Percentiles rank a stretch among this genome's conserved stretches.
phyloP scores from a whole-genome alignment of 352 stramenopile genomes.

The Phytopythium kandeliae region DNA sequence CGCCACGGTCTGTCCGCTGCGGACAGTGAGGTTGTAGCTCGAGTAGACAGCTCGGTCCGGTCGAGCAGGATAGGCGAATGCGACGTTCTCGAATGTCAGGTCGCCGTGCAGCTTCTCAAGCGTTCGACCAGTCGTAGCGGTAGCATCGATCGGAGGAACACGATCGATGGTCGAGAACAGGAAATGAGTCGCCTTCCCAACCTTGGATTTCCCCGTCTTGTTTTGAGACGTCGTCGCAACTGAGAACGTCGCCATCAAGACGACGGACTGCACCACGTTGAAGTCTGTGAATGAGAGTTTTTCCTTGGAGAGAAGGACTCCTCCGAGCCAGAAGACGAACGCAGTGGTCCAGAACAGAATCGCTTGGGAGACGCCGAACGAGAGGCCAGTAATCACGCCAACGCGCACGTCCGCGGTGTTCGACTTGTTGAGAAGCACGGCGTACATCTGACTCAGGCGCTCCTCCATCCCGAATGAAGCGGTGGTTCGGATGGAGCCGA shows the following conservation, averaged over 20 bases:
- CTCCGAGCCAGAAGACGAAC: constrained; percentile 63
- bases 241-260: constrained; percentile 29
- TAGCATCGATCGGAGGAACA: constrained; percentile 21
- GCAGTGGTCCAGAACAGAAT: constrained; percentile 43
- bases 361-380: constrained; percentile 38
- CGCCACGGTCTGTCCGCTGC: constrained; percentile 61
- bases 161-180: constrained; percentile 55
- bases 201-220: constrained; percentile 18
- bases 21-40: constrained; percentile 55
- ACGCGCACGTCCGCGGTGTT: constrained; percentile 30
- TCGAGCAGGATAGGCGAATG: constrained; percentile 55
- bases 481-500: constrained; percentile 31
- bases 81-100: constrained; percentile 37
- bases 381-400: constrained; percentile 29
- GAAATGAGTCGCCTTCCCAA: constrained; percentile 12
- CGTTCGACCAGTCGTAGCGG: constrained; percentile 27
- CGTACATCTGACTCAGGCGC: constrained; percentile 11
- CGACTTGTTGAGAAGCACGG: constrained; percentile 10
- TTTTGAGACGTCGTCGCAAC: constrained; percentile 18
- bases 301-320: constrained; percentile 32
- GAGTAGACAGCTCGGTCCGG: constrained; percentile 70
- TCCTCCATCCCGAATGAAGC: constrained; percentile 34
- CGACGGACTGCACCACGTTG: constrained; percentile 63
- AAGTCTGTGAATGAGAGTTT: constrained; percentile 63
- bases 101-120: constrained; percentile 13